Evolutionary conservation across 352 stramenopile species (phyloP).

Genomic region (Globisporangium radiosum): DNA sequence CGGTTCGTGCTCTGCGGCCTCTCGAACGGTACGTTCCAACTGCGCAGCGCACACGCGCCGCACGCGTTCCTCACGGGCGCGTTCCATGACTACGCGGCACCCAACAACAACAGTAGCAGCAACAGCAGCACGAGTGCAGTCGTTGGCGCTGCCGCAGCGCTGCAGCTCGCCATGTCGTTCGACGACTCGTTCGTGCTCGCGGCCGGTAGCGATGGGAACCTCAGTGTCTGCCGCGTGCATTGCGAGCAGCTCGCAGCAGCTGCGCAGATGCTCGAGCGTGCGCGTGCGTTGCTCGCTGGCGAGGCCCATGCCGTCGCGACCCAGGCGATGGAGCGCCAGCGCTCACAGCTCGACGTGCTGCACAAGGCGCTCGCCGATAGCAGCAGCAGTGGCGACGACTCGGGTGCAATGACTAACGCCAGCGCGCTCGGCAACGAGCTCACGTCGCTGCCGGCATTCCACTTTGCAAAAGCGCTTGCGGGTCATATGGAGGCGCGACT

Average conservation of each 20-base stretch:
- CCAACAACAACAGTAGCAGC: conserved; percentile 5
- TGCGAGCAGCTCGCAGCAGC: conserved; percentile 46
- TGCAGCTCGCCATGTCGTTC: conserved; percentile 58
- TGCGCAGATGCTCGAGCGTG: conserved; percentile 27
- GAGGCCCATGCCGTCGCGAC: conserved; percentile 45
- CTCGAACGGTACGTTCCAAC: conserved; percentile 75
- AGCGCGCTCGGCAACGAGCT: conserved; percentile 31
- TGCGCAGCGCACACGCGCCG: conserved; percentile 44
- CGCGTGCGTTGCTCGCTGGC: conserved; percentile 25
- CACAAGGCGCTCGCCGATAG: conserved; percentile 41
- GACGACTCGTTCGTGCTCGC: conserved; percentile 80
- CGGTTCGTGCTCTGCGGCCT: conserved; percentile 73
- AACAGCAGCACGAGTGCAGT: conserved; percentile 3
- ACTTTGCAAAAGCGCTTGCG: conserved; percentile 68
- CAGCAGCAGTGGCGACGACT: conserved; percentile 38
- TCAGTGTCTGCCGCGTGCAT: conserved; percentile 64
- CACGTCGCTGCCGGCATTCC: conserved; percentile 50
- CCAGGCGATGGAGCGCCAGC: conserved; percentile 54
- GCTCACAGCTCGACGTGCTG: conserved; percentile 34
- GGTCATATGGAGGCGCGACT: conserved; percentile 55
- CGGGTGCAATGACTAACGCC: conserved; percentile 5
- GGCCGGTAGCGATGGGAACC: conserved; percentile 62
- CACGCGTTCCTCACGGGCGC: conserved; percentile 66
- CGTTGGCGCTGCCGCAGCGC: neutral
- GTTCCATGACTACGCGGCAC: conserved; percentile 56